phyloP scores from a whole-genome alignment of 257 asterid genomes.

The Perilla frutescens region DNA sequence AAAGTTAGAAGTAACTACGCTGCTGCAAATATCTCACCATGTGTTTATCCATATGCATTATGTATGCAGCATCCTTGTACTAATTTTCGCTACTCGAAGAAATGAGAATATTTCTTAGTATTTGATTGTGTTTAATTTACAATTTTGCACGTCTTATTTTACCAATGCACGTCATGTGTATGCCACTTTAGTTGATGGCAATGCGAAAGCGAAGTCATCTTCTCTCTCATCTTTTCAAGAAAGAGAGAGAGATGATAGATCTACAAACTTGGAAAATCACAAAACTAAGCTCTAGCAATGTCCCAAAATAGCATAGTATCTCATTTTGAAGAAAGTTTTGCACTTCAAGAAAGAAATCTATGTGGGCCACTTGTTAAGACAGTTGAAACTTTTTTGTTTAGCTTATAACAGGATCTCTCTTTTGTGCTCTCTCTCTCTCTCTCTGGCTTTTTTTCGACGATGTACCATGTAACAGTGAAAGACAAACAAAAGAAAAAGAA shows the following conservation, averaged over 20 bases:
- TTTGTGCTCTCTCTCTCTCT: background rate
- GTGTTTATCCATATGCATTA: no score
- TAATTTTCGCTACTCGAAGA: no score
- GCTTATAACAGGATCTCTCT: slow-evolving; percentile 3
- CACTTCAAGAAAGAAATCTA: slow-evolving; percentile 16
- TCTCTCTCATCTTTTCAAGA: no score
- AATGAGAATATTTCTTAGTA: no score
- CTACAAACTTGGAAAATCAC: no score
- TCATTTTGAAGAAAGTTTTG: slow-evolving; percentile 3
- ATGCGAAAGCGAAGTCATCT: background rate
- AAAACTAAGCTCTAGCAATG: background rate
- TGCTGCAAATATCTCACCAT: no score
- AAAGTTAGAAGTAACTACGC: background rate
- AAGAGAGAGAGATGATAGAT: no score
- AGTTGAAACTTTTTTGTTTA: slow-evolving; percentile 22
- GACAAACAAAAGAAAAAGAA: slow-evolving; percentile 29
- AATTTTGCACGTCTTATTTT: background rate
- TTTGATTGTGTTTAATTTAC: no score
- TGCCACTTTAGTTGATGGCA: no score
- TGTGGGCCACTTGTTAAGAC: background rate
- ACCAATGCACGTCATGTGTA: no score
- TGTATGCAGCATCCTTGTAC: background rate
- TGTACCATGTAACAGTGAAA: slow-evolving; percentile 53
- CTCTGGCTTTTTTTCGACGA: slow-evolving; percentile 24
- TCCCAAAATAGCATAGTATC: slow-evolving; percentile 20